Percentiles rank a stretch among this genome's conserved stretches.
Conservation (phyloP, 345 rosid species). For the Boechera divaricarpa region DNA sequence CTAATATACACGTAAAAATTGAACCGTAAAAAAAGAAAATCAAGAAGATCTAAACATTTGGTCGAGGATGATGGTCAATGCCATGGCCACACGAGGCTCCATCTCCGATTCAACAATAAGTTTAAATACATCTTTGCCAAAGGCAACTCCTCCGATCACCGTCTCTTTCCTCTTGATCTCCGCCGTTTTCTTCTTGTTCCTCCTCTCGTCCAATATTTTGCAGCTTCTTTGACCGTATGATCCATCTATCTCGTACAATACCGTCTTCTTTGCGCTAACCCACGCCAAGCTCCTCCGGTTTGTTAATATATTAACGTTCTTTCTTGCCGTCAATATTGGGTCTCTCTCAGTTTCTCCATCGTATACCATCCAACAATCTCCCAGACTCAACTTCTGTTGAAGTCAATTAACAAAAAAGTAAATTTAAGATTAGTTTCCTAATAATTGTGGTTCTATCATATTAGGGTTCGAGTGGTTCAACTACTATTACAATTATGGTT, state of each 20-base stretch:
- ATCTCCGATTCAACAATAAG: slow-evolving; percentile 71
- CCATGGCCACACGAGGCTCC: slow-evolving; percentile 73
- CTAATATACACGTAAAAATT: slow-evolving; percentile 23
- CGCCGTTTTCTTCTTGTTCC: slow-evolving; percentile 50
- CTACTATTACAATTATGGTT: too few relatives aligned
- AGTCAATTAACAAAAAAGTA: background rate
- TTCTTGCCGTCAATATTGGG: slow-evolving; percentile 62
- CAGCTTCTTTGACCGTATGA: slow-evolving; percentile 74
- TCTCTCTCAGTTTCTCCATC: slow-evolving; percentile 70
- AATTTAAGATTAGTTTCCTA: slow-evolving; percentile 6
- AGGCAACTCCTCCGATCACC: slow-evolving; percentile 60
- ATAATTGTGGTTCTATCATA: too few relatives aligned
- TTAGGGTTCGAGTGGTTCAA: too few relatives aligned
- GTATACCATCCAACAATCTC: slow-evolving; percentile 83
- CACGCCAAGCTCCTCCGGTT: slow-evolving; percentile 62
- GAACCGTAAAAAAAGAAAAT: slow-evolving; percentile 14
- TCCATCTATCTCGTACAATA: slow-evolving; percentile 75
- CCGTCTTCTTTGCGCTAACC: slow-evolving; percentile 43
- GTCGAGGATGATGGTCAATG: slow-evolving; percentile 80
- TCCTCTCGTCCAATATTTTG: slow-evolving; percentile 62
- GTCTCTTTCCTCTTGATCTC: slow-evolving; percentile 80
- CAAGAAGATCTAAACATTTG: slow-evolving; percentile 80
- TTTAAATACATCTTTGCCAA: slow-evolving; percentile 78
- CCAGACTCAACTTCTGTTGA: slow-evolving; percentile 68
- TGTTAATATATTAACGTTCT: slow-evolving; percentile 54